Evolutionary conservation across 306 rosid genomes (phyloP), one percentile per base, ranked within the genome.

Genomic region (Cicer bijugum): DNA sequence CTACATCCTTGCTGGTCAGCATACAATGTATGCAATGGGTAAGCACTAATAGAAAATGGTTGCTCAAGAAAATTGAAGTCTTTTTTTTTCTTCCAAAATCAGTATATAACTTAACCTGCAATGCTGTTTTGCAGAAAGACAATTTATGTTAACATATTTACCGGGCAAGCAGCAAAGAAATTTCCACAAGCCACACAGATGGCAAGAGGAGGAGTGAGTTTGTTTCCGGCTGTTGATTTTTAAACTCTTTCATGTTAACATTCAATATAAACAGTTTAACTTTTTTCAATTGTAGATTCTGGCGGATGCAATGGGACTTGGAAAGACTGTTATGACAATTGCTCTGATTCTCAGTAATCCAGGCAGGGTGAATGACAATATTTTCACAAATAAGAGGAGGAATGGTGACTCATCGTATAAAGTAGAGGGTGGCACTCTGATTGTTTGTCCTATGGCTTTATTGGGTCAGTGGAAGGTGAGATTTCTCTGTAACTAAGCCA

Each of bases 271-370:
- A 28, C 15, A 1, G 23, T 59, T 65, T 47, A 63, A 19, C 20
- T 62, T 15, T 38, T n/a, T 45, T 46, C 8, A 9, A 40, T 56
- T 8, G 7, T 40, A 92, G 98, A 86, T 88, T 64, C 88, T 92
- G 43, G 98, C 91, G 6, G 98, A 92, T 84, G 96, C 96, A 14
- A 92, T 92, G 98, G 98, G 98, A 67, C 98, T 92, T 67, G 98
- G 98, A 48, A 92, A 92, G 86, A 90, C 98, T 20, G 98, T 92
- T 65, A 92, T 92, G 98, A 87, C 96, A 62, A 90, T 92, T 77
- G 86, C 91, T 58, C 78, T 92, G 78, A 87, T 90, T 69, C 96
- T 90, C 59, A 81, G 75, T 88, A 60, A 86, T 82, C 59, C 84
- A 60, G 85, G 86, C 50, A 81, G 80, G 75, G 79, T 72, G 12